Base-by-base conservation (phyloP, 352 stramenopile species). In the Pythium aquatile region DNA sequence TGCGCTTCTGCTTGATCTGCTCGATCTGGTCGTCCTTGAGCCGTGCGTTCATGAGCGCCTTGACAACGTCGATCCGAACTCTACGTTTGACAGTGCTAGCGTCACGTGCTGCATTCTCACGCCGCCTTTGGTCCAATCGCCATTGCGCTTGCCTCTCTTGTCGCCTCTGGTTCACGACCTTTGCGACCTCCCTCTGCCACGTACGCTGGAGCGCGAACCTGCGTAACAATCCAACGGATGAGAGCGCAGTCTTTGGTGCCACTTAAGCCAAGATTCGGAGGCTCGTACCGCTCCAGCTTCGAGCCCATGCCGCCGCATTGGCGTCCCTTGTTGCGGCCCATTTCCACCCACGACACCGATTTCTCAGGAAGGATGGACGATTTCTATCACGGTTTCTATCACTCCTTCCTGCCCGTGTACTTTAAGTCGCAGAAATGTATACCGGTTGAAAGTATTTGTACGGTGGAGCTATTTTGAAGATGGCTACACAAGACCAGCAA, bases 1-100 rank as follows among this genome's bases (percentile, higher is more conserved):
- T 76, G 49, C 81, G 79, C 44, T 87, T 75, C 29, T 75, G 74
- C 65, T 88, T 87, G 44, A 83, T 78, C 47, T 77, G 81, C 66
- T 93, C 83, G 26, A 87, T 83, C 58, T 87, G 73, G 65, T 93
- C 83, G 65, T 93, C 83, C 61, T 89, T 87, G 3, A 91, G 67
- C 26, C 83, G 79, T 32, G 81, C 81, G 33, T 89, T 81, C 64
- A 87, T 90, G 66, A 86, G 82, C 30, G 78, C 77, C 64, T 77
- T 76, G 42, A 93, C 70, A 3, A 90, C 80, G 63, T 93, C 79
- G 17, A 91, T 70, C 10, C 80, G 78, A 55, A 87, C 78, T 76
- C 79, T 88, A 74, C 81, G 79, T 70, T 81, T 73, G 68, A 70
- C 64, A 63, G 70, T 20, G 44, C 14, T 20, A 10, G 60, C 59